Base-by-base conservation (phyloP, 2,329 filamentous ascomycete species). In the Seiridium cupressi region DNA sequence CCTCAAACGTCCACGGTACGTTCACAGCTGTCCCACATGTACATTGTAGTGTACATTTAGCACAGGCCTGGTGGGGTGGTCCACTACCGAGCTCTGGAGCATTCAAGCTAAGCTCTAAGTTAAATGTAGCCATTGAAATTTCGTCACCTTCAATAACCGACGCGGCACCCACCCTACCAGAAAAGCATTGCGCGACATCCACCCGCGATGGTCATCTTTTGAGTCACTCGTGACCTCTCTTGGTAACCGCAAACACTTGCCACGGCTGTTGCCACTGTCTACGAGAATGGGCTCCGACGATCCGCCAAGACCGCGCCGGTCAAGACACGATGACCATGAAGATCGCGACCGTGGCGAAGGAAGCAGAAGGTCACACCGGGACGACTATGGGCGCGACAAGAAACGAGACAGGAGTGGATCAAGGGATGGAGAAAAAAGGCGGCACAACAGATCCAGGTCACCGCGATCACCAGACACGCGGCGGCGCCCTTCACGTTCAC, bases 381-480 rank as follows among this genome's bases (percentile, higher is more conserved):
- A 53, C 35, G 38, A 42, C 5, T 32, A 13, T 32, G 26, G 44
- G 9, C 42, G 57, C 13, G 36, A 54, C 18, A 18, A 51, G 44
- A 54, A 42, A n/a, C 34, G 49, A 40, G 57, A 59, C 26, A 54
- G 49, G 31, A 47, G 42, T 11, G 38, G n/a, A 4, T 62, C 58
- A 36, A 26, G 38, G 3, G 61, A 62, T 38, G 61, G 60, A 58
- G 66, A 65, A 36, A 64, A 59, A 51, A 68, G 60, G 60, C 65
- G 61, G 42, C 61, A 61, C 44, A 60, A 67, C 44, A 66, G 69
- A 36, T 71, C 70, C 26, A 64, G 62, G 56, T 73, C 70, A 26
- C 70, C 70, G n/a, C 47, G 51, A 47, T 47, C 54, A 3, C 46
- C 55, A 7, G 64, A 69, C 51, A 53, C 65, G 48, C 63, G 57